Base-by-base conservation (phyloP, 345 rosid genomes). In the Iberis pinnata region DNA sequence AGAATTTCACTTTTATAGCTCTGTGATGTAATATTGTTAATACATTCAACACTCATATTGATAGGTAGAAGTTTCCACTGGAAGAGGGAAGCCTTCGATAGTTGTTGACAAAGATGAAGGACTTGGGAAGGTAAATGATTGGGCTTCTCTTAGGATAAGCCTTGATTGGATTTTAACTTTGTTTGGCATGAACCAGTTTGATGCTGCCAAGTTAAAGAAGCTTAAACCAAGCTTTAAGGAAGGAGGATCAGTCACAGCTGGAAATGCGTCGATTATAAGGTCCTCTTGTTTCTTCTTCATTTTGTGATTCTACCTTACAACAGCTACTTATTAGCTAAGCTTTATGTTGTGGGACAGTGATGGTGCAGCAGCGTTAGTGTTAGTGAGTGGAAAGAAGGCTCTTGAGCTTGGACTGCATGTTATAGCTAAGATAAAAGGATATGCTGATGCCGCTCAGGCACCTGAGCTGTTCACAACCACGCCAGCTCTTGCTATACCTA, bases 221-320 rank as follows among this genome's bases (percentile, higher is more conserved):
- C 97, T 92, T 49, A 76, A 76, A 48, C 90, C 98, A 48, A 92
- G 90, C 73, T 92, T 92, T 69, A 85, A 83, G 77, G 73, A 73
- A 39, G 88, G 95, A 9, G 98, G 98, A 58, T 67, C 95, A 20
- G 88, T 92, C 61, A 92, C 97, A 14, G 95, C 98, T 8, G 95
- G 97, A 63, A 92, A 92, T 80, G 97, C 98, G 67, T 88, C 98
- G 63, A 83, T 71, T 71, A 88, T 83, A 78, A 88, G 95, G 98
- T 90, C 29, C 59, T 47, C 58, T 54, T 14, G 31, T 40, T 18
- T 33, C 29, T 43, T 15, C 17, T 7, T 17, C 12, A 29, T 49
- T 60, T 31, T 42, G 49, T 37, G 31, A 46, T n/a, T 12, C 18
- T 50, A 7, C 41, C 29, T 32, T 49, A 13, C 43, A 42, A 18